Base-by-base conservation (phyloP, 805 yeast species). In the Kodamaea jinghongensis region DNA sequence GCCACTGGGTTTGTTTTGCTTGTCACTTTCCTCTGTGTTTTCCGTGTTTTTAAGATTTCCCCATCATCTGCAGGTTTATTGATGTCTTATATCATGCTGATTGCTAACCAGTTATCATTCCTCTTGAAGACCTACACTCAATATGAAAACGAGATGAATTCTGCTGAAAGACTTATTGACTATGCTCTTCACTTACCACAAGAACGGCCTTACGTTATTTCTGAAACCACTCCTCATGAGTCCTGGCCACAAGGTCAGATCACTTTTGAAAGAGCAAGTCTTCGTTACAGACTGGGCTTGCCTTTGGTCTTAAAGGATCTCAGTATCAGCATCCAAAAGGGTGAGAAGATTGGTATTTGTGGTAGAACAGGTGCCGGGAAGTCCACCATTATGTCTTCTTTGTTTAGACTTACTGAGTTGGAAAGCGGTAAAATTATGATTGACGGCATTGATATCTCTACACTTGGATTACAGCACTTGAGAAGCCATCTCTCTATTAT, bases 321-420 rank as follows among this genome's bases (percentile, higher is more conserved):
- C 39, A 57, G 51, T 15, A 52, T 71, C 48, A 61, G 45, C 6
- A 67, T 84, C 34, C 56, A 67, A 9, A 73, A 81, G 1, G 67
- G 73, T 12, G 87, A 86, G 56, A 86, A 83, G 52, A 74, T 87
- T 48, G 96, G 95, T 35, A 81, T 87, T 41, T 84, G 93, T 67
- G 96, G 96, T 30, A 75, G 96, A 56, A 87, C 96, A 0, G 96
- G 96, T 51, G 95, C 95, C 4, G 96, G 96, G 34, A 81, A 81
- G 60, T 67, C 82, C 1, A 73, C 86, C 4, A 77, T 81, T 33
- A 80, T 81, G 81, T 71, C 79, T 7, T 83, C 85, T 1, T 58
- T 81, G 39, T 81, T 71, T 53, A 65, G 86, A 48, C 54, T 81
- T 35, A 61, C 71, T 8, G 86, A 80, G 55, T 56, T 78, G 35